Evolutionary conservation across 768 basidiomycete species (phyloP), one percentile per base, ranked within the genome.

Genomic region (Lactarius vividus): DNA sequence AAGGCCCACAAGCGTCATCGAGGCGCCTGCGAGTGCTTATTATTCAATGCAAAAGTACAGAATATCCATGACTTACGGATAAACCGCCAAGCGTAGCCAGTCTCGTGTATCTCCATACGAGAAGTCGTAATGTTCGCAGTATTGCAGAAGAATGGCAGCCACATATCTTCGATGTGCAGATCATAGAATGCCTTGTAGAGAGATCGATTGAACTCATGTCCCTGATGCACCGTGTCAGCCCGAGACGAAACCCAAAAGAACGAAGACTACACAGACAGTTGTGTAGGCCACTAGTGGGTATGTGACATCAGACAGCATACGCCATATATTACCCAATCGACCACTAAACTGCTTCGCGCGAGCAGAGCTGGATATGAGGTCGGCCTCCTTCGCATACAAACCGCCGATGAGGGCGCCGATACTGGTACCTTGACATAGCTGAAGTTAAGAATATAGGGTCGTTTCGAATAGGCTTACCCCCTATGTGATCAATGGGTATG

Each of bases 131-230:
- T 97, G 72, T 98, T 98, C 23, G 97, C 96, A 2, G 96, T 93
- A 72, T 98, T 98, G 77, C 95, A 97, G 78, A 96, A 98, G 79
- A 87, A 98, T 4, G 96, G 97, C 7, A 99, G 81, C 97, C 96
- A 98, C 92, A 97, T 96, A 77, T 97, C 96, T 76, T 94, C 91
- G 46, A 94, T 94, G 71, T 98, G 95, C 49, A 95, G 85, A 75
- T 93, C 94, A 71, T 94, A 96, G 75, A 97, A 96, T 20, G 92
- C 86, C 85, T 96, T 96, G 80, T 94, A 98, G 64, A 98, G 87
- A 8, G 90, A 87, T 53, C 97, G 86, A 77, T 99, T 97, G 77
- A 97, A 95, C 76, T 96, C 92, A 67, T 95, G 93, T 3, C 92
- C 92, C 94, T 96, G 69, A 4, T 33, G 58, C 52, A 18, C n/a